A percentile compares a stretch with the other conserved stretches of the same genome.
Conservation (phyloP, 2,329 filamentous ascomycete genomes). For the Exophiala dermatitidis region DNA sequence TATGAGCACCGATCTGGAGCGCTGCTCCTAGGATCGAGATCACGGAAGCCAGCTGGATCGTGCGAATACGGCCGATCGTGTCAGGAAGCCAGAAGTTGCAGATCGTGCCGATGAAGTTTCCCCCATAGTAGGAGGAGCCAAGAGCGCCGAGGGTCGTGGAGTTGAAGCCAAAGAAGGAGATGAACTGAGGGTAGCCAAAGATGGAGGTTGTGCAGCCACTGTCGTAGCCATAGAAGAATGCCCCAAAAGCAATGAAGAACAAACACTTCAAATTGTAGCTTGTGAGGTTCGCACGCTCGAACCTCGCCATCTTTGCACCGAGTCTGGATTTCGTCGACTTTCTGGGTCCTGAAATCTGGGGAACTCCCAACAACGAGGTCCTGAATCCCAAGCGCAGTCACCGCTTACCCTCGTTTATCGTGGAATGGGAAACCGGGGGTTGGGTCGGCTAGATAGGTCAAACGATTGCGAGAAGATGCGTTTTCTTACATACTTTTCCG, state of each 20-base stretch:
- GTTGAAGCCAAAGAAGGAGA: constrained; percentile 4
- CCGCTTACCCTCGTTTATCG: no score
- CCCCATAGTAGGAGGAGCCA: constrained; percentile 9
- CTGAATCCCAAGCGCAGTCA: no score
- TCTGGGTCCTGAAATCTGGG: no score
- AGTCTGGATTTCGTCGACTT: no score
- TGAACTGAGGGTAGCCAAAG: constrained; percentile 3
- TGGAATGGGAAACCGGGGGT: no score
- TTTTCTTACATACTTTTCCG: no score
- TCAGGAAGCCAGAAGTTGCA: constrained; percentile 1
- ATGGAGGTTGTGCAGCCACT: constrained; percentile 2
- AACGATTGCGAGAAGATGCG: no score
- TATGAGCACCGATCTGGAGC: constrained; percentile 52
- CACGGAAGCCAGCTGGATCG: constrained; percentile 5
- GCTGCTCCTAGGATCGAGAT: constrained; percentile 53
- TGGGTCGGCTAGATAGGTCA: no score
- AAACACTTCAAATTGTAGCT: constrained; percentile 3
- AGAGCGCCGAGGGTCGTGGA: constrained; percentile 5
- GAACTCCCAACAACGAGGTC: no score
- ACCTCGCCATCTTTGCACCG: no score
- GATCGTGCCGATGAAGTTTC: neutral
- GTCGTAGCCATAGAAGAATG: constrained; percentile 12
- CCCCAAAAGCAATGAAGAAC: constrained; percentile 8
- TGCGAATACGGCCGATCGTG: constrained; percentile 3
- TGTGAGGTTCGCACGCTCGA: no score